Evolutionary conservation across 2,329 filamentous ascomycete species (phyloP), one percentile per base, ranked within the genome.

Genomic region (Alternaria tenuissima): DNA sequence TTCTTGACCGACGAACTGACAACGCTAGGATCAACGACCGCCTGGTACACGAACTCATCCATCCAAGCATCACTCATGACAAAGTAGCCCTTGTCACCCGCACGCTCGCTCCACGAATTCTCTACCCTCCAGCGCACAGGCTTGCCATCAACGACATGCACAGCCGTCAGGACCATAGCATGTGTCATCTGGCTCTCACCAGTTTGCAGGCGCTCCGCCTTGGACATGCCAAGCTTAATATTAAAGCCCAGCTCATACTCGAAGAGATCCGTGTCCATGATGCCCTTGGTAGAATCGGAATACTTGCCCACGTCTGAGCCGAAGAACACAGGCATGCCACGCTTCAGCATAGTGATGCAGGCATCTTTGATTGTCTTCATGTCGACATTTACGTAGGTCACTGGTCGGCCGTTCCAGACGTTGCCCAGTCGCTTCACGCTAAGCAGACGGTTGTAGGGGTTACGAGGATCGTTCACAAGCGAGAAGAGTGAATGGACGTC

Each of bases 181-280:
- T 96, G 93, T 1, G 93, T 96, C 93, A 97, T 96, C 52, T 87
- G 85, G 55, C 87, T 90, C 80, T 96, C 93, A 11, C 91, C 88
- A 0, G 89, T 89, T 69, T 86, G 82, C 46, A 97, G 81, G 4
- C 93, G 83, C 70, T 92, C 86, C 1, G 90, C 90, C 79, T 96
- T 96, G 71, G 82, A 87, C 86, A 96, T 85, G 18, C 87, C 88
- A 8, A 94, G 84, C 56, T 83, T 84, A 62, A 93, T 85, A 70
- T 93, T 92, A 79, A 96, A 93, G n/a, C 91, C 93, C 1, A 96
- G 86, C 69, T 91, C 86, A 78, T 94, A 95, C 78, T 95, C 89
- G 71, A 90, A 87, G 5, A 96, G 82, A 1, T 86, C 84, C 1
- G 89, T 85, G 76, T 96, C 93, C 91, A 96, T 93, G 74, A 96